Conservation (phyloP, 2,329 filamentous ascomycete species). For the Colletotrichum tropicale region DNA sequence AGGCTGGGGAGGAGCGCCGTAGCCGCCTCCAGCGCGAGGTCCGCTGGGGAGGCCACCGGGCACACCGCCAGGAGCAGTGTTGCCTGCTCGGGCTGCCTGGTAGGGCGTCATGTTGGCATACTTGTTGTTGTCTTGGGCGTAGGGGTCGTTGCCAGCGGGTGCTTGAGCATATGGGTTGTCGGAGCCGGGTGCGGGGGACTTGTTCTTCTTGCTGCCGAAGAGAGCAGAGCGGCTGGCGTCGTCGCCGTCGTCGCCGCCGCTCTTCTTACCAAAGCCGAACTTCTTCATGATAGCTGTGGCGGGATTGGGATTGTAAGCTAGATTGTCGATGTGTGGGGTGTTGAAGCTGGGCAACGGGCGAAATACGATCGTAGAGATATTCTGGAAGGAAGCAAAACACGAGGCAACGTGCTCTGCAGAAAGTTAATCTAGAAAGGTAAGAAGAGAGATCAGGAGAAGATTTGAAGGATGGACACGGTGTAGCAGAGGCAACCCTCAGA, state of each 20-base stretch:
- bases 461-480: background rate
- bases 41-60: conserved; percentile 40
- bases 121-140: conserved; percentile 49
- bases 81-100: conserved; percentile 28
- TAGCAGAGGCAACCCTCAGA: background rate
- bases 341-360: background rate
- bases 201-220: conserved; percentile 61
- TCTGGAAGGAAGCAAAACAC: conserved; percentile 9
- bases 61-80: conserved; percentile 29
- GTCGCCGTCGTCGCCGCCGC: conserved; percentile 55
- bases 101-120: conserved; percentile 47
- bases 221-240: conserved; percentile 56
- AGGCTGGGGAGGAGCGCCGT: conserved; percentile 29
- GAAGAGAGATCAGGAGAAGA: background rate
- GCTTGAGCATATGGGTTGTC: conserved; percentile 66
- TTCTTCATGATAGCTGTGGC: conserved; percentile 55
- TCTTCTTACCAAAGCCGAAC: conserved; percentile 65
- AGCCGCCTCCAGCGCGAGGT: conserved; percentile 29
- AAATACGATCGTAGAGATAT: background rate
- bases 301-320: background rate
- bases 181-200: conserved; percentile 45
- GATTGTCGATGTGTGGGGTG: background rate
- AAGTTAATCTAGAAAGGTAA: background rate
- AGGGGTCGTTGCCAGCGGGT: conserved; percentile 51
- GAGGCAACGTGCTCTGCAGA: conserved; percentile 4